phyloP scores from a whole-genome alignment of 2,329 filamentous ascomycete species.

The Bertia moriformis region DNA sequence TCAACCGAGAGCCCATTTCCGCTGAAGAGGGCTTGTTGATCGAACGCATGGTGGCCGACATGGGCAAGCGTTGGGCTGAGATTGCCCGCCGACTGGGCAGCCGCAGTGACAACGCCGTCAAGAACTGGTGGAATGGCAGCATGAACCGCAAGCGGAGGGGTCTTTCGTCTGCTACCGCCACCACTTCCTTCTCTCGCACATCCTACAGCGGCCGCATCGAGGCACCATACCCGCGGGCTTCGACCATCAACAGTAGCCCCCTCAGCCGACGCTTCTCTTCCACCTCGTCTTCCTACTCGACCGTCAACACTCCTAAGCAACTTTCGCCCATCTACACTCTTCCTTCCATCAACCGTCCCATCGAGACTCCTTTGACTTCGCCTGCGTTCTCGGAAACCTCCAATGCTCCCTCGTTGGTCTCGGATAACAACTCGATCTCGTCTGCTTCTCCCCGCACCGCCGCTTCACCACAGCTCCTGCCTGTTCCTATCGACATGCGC shows the following conservation, averaged over 20 bases:
- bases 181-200: slow-evolving; percentile 9
- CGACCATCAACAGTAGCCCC: background rate
- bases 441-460: slow-evolving; percentile 26
- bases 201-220: slow-evolving; percentile 18
- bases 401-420: slow-evolving; percentile 39
- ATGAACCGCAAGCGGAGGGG: slow-evolving; percentile 42
- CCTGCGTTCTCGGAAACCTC: slow-evolving; percentile 43
- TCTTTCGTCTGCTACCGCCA: slow-evolving; percentile 6
- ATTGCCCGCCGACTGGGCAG: slow-evolving; percentile 49
- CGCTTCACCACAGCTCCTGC: slow-evolving; percentile 8
- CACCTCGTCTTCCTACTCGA: background rate
- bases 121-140: slow-evolving; percentile 60
- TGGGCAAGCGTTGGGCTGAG: slow-evolving; percentile 57
- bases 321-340: slow-evolving; percentile 6
- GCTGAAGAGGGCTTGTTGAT: slow-evolving; percentile 37
- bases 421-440: slow-evolving; percentile 32
- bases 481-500: slow-evolving; percentile 16
- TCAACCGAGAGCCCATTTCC: slow-evolving; percentile 32
- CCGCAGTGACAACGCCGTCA: slow-evolving; percentile 55
- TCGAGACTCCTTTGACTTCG: slow-evolving; percentile 41
- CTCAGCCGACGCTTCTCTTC: background rate
- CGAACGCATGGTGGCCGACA: slow-evolving; percentile 48
- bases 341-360: slow-evolving; percentile 15
- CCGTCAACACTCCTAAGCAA: slow-evolving; percentile 6
- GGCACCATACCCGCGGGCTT: background rate